These are phyloP conservation scores for Vitellaria paradoxa DNA, from an alignment of 179 eudicot genomes.

Conservation along the genomic window DNA sequence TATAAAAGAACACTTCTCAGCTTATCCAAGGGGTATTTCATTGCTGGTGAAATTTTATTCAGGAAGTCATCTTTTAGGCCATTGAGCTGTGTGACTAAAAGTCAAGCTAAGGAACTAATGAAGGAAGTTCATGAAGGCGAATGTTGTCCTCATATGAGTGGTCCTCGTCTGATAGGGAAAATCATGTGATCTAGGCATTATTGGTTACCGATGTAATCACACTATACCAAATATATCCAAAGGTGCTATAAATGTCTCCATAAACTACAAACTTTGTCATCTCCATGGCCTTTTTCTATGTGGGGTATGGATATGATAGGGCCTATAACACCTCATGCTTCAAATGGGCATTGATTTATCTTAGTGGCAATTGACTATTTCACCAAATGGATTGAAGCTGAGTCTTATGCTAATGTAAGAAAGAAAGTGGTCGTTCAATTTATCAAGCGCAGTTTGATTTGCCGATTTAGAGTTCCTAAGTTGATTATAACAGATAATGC, in stretches of 20 bases:
- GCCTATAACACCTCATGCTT: background rate
- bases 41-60: background rate
- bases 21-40: background rate
- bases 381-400: background rate
- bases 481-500: background rate
- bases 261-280: background rate
- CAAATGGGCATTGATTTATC: slow-evolving; percentile 7
- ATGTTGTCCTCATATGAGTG: background rate
- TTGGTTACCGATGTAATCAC: background rate
- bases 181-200: background rate
- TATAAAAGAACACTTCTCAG: background rate
- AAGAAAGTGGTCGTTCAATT: background rate
- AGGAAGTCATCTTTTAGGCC: background rate
- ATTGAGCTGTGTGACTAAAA: background rate
- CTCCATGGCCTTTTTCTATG: background rate
- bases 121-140: background rate
- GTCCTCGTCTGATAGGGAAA: background rate
- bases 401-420: background rate
- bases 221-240: background rate
- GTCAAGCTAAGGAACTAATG: background rate
- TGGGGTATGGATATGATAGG: background rate
- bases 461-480: background rate
- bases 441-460: background rate
- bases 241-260: background rate
- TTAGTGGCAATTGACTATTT: slow-evolving; percentile 9